Evolutionary conservation across 768 basidiomycete genomes (phyloP).

Genomic region (Mycena vitilis): DNA sequence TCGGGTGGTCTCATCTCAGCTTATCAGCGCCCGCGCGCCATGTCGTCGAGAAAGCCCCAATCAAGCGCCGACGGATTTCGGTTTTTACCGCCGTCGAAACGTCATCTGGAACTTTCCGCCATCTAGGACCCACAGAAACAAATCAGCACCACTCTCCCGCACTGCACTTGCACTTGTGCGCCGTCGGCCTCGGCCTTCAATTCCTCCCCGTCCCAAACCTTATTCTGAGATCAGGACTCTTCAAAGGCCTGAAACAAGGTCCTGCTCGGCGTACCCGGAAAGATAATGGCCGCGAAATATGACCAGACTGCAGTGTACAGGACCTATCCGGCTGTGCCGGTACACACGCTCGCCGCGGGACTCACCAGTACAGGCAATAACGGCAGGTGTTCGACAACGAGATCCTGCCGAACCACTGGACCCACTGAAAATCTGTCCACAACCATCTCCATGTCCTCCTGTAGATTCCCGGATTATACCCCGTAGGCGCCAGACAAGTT

Average conservation of each 20-base stretch:
- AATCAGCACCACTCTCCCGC: neutral
- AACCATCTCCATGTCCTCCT: neutral
- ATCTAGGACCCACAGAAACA: constrained; percentile 5
- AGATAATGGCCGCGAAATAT: neutral
- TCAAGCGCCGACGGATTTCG: neutral
- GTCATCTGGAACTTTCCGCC: constrained; percentile 3
- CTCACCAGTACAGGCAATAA: neutral
- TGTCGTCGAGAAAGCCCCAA: neutral
- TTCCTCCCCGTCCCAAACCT: neutral
- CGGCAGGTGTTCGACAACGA: neutral
- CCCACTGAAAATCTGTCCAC: constrained; percentile 13
- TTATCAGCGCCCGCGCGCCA: neutral
- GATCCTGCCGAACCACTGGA: neutral
- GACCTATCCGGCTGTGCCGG: too few species aligned
- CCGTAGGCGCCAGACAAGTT: neutral
- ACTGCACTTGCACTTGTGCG: too few species aligned
- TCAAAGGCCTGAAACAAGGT: neutral
- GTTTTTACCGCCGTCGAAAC: neutral
- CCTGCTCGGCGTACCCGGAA: neutral
- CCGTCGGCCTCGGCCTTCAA: neutral
- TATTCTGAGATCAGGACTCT: neutral
- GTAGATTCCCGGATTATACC: neutral
- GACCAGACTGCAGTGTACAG: neutral
- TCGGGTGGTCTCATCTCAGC: neutral
- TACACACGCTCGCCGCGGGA: too few species aligned